Evolutionary conservation across 495 filamentous ascomycete species (phyloP).

Genomic region (Chaetomidium leptoderma): DNA sequence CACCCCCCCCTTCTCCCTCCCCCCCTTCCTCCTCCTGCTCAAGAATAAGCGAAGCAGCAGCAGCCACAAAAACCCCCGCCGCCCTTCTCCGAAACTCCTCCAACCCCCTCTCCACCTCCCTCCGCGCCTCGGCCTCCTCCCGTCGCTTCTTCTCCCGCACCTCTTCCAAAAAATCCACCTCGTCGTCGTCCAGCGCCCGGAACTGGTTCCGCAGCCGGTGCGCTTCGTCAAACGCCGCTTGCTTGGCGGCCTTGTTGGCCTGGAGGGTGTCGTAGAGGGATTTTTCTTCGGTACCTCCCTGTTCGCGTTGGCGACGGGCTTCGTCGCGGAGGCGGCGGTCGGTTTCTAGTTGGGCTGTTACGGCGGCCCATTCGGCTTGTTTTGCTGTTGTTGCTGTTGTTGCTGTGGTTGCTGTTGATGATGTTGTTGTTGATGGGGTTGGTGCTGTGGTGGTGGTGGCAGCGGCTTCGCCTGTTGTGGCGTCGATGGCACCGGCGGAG

Average conservation of each 20-base stretch:
- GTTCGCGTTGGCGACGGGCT: constrained; percentile 40
- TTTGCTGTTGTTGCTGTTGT: constrained; percentile 15
- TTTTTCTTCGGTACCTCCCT: constrained; percentile 58
- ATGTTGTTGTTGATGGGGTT: constrained; percentile 1
- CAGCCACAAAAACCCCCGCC: constrained; percentile 4
- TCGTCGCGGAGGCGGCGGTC: constrained; percentile 54
- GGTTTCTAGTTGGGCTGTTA: constrained; percentile 69
- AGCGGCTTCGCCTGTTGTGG: constrained; percentile 38
- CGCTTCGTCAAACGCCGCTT: constrained; percentile 93
- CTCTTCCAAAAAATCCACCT: constrained; percentile 84
- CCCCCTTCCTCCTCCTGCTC: constrained; percentile 17
- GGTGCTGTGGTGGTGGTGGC: constrained; percentile 3
- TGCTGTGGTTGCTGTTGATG: constrained; percentile 3
- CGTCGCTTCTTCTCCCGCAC: constrained; percentile 63
- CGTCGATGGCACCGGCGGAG: constrained; percentile 72
- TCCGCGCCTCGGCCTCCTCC: constrained; percentile 69
- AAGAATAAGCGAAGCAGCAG: too few relatives aligned
- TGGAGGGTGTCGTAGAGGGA: constrained; percentile 83
- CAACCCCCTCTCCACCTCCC: constrained; percentile 70
- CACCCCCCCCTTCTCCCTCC: constrained; percentile 14
- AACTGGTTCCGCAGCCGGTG: constrained; percentile 88
- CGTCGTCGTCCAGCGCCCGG: constrained; percentile 86
- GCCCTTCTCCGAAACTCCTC: constrained; percentile 50
- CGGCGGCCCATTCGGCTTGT: constrained; percentile 59
- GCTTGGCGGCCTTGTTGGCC: constrained; percentile 94